These are phyloP conservation scores for Hericium erinaceus DNA, from an alignment of 768 basidiomycete species.

Conservation along the genomic window DNA sequence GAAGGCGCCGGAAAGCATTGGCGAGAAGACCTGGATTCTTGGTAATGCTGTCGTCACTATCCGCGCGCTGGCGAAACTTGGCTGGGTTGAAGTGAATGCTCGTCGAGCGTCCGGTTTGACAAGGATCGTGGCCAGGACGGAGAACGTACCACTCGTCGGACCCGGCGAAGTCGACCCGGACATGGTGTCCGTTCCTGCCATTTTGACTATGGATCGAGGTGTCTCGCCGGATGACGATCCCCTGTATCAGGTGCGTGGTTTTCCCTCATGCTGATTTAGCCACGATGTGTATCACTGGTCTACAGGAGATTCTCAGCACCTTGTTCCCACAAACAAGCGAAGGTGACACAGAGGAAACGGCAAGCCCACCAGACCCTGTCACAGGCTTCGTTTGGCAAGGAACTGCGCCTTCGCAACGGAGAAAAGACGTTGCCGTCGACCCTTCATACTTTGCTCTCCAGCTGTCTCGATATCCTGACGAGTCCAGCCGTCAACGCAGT, in stretches of 20 bases:
- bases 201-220: constrained; percentile 62
- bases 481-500: constrained; percentile 36
- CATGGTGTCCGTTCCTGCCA: constrained; percentile 57
- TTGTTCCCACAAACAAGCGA: constrained; percentile 5
- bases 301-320: constrained; percentile 7
- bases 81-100: constrained; percentile 84
- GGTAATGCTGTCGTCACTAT: constrained; percentile 83
- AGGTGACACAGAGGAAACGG: constrained; percentile 11
- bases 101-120: constrained; percentile 86
- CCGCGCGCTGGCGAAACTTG: constrained; percentile 56
- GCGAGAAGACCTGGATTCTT: constrained; percentile 76
- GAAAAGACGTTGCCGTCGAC: constrained; percentile 78
- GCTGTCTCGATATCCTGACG: constrained; percentile 64
- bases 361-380: constrained; percentile 55
- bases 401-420: constrained; percentile 78
- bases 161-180: constrained; percentile 83
- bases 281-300: not conserved
- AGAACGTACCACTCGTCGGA: constrained; percentile 82
- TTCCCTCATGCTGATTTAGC: not conserved
- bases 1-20: constrained; percentile 29
- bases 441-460: constrained; percentile 83
- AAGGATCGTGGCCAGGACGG: constrained; percentile 72
- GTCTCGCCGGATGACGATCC: constrained; percentile 7
- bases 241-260: constrained; percentile 14
- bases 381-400: constrained; percentile 86